A percentile compares a stretch with the other conserved stretches of the same genome.
Evolutionary conservation across 331 rosid species (phyloP).

Genomic region (Erythrophleum ivorense): DNA sequence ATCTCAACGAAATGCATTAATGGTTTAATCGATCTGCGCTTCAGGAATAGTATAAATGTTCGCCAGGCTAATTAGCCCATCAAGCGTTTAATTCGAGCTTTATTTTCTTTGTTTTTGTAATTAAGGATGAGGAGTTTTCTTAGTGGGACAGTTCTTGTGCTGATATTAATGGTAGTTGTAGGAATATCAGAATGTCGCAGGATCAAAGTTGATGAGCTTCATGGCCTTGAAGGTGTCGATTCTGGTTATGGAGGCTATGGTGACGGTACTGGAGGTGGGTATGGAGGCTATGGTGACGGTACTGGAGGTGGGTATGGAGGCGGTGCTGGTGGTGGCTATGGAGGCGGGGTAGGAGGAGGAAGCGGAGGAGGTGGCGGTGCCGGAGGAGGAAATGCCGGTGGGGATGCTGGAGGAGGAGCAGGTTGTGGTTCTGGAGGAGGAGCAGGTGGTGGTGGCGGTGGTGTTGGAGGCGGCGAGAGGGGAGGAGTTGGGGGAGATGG

Average conservation of each 20-base stretch:
- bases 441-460: not conserved
- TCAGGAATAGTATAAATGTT: not conserved
- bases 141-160: not conserved
- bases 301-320: not conserved
- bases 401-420: not conserved
- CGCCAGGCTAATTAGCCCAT: not conserved
- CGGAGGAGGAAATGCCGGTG: not conserved
- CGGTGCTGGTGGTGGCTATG: not conserved
- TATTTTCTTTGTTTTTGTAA: not conserved
- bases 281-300: no score
- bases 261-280: no score
- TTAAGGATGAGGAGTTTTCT: not conserved
- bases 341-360: not conserved
- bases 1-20: constrained; percentile 5
- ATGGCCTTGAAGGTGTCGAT: not conserved
- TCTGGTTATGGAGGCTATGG: not conserved
- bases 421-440: not conserved
- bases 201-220: not conserved
- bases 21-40: not conserved
- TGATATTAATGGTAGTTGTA: constrained; percentile 45
- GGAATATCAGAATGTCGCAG: constrained; percentile 49
- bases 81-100: not conserved
- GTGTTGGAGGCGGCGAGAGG: not conserved
- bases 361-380: not conserved
- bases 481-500: not conserved